phyloP scores from a whole-genome alignment of 306 rosid genomes.

The Cicer yamashitae region DNA sequence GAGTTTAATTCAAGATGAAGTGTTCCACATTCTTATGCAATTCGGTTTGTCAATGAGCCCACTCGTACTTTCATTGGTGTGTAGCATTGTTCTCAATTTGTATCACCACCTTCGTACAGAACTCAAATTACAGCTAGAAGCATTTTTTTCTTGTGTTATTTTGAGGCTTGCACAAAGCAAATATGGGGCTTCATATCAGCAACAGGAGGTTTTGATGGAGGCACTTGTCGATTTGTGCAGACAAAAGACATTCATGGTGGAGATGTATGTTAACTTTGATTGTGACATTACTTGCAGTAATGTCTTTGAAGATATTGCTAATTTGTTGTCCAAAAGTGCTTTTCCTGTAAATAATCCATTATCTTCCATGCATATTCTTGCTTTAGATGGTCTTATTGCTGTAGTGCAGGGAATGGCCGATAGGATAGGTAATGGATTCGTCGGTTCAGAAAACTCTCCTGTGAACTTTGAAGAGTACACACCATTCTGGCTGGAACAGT shows the following conservation, averaged over 20 bases:
- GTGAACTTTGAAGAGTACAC: constrained; percentile 82
- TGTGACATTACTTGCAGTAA: constrained; percentile 96
- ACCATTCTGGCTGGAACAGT: constrained; percentile 96
- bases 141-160: constrained; percentile 87
- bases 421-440: constrained; percentile 76
- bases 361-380: constrained; percentile 89
- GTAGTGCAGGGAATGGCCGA: constrained; percentile 98
- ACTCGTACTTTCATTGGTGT: constrained; percentile 83
- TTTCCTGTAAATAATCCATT: constrained; percentile 88
- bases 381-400: constrained; percentile 94
- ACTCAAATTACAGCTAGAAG: constrained; percentile 85
- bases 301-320: constrained; percentile 90
- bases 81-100: constrained; percentile 79
- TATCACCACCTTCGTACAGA: constrained; percentile 80
- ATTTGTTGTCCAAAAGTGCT: constrained; percentile 88
- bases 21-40: constrained; percentile 83
- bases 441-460: constrained; percentile 65
- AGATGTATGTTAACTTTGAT: constrained; percentile 92
- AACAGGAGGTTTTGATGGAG: constrained; percentile 95
- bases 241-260: constrained; percentile 87
- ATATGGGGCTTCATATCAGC: constrained; percentile 88
- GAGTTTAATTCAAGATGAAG: constrained; percentile 84
- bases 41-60: constrained; percentile 87
- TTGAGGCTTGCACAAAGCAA: constrained; percentile 89
- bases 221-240: constrained; percentile 93